These are phyloP conservation scores for Phytopythium aichiense DNA, from an alignment of 352 stramenopile genomes.

Conservation along the genomic window DNA sequence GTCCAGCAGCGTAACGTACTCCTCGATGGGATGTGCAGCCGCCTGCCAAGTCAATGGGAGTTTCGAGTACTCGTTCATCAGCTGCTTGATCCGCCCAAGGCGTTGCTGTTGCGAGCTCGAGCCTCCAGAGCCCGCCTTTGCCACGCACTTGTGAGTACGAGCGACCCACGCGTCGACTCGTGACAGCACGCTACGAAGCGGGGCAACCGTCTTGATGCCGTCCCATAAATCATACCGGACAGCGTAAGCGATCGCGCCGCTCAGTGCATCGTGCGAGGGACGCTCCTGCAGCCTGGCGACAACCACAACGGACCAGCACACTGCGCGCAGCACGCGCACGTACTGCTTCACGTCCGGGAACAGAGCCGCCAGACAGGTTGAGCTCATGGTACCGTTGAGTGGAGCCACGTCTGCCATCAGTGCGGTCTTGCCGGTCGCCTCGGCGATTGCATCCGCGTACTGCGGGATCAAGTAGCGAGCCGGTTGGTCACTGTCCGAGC, in stretches of 20 bases:
- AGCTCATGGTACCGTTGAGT: neutral
- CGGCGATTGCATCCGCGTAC: slow-evolving; percentile 37
- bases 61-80: slow-evolving; percentile 89
- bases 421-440: slow-evolving; percentile 10
- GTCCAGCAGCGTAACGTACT: slow-evolving; percentile 29
- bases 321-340: slow-evolving; percentile 53
- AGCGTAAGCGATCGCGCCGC: slow-evolving; percentile 58
- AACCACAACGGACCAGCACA: slow-evolving; percentile 72
- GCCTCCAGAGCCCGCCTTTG: slow-evolving; percentile 35
- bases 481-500: slow-evolving; percentile 3
- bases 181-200: slow-evolving; percentile 67
- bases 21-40: slow-evolving; percentile 30
- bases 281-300: slow-evolving; percentile 74
- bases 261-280: slow-evolving; percentile 59
- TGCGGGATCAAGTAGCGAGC: slow-evolving; percentile 38
- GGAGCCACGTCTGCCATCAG: neutral
- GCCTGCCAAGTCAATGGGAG: slow-evolving; percentile 65
- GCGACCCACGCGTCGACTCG: slow-evolving; percentile 81
- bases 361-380: slow-evolving; percentile 41
- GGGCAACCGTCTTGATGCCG: slow-evolving; percentile 58
- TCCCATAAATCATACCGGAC: slow-evolving; percentile 62
- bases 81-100: slow-evolving; percentile 49
- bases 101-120: slow-evolving; percentile 40
- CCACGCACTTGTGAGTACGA: slow-evolving; percentile 71
- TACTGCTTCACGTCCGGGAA: slow-evolving; percentile 72